Base-by-base conservation (phyloP, 2,329 filamentous ascomycete genomes). In the Cercospora citrullina region DNA sequence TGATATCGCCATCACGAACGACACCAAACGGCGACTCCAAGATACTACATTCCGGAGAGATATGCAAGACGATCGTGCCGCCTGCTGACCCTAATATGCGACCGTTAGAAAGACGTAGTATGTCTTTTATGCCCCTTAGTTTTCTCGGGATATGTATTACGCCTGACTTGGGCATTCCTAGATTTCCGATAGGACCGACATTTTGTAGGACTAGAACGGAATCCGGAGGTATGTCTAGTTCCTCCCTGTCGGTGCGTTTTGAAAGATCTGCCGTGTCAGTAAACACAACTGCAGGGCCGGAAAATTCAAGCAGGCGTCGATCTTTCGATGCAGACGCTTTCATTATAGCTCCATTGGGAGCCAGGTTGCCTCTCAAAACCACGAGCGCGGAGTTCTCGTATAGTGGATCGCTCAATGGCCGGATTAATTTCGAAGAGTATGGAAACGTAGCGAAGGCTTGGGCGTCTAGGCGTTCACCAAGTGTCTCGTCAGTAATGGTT, bases 31-130 rank as follows among this genome's bases (percentile, higher is more conserved):
- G 80, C 0, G 82, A 84, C 21, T 81, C 81, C 0, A 81, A 78
- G 10, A 85, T 71, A 1, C 79, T 83, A 5, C 82, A 80, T 72
- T 87, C 85, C 0, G 85, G 85, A 3, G 82, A 84, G 33, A 87
- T 80, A 70, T 87, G 85, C 23, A 87, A 75, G 2, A 85, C 78
- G 23, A 87, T 84, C 0, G 84, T 86, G 4, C 85, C 85, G 0
- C 85, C 85, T 2, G 85, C 85, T 4, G 85, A 87, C 0, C 85
- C 85, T 33, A 80, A 83, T 84, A 87, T 87, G 23, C 85, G 78
- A 1, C 85, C 85, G 75, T 87, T 85, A 0, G 81, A 84, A 4
- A 87, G 74, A 0, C 85, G 78, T 31, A 87, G 72, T 84, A 87
- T 86, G 71, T 86, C 84, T 31, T 77, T 79, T 1, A 86, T 82